Evolutionary conservation across 1,139 yeast genomes (phyloP), one percentile per base, ranked within the genome.

Genomic region (Candida sojae): DNA sequence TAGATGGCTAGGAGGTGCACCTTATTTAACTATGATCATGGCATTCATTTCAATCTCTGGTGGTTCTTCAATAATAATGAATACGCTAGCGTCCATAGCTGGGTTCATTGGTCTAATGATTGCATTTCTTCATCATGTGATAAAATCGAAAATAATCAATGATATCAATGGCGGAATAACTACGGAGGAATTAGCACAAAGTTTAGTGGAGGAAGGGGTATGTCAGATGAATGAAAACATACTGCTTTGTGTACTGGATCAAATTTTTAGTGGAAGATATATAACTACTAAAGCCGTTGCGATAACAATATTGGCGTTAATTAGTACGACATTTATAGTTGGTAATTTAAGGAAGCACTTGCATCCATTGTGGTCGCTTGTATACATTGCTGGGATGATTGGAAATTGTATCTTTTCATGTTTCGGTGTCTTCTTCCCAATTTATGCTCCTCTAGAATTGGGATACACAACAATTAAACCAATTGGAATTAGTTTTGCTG

Each of bases 1-100:
- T 42, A 45, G 47, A 10, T 71, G 73, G 73, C 36, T 70, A 0
- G 75, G 75, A 4, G 47, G 48, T 13, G 71, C 69, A 2, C 57
- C 67, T 1, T 71, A 62, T 49, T 56, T 71, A 46, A 45, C 63
- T 31, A 68, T 62, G 41, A 60, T 70, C 30, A 54, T 68, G 32
- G 67, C 64, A 2, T 68, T 70, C 43, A 60, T 70, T 39, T 54
- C 50, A 3, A 57, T 59, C 12, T 47, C 69, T 5, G 75, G 76
- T 1, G 73, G 73, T 1, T 48, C 55, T 2, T 63, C 64, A 47
- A 49, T 70, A 8, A 56, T 60, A 1, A 40, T 54, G 13, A 58
- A 62, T 38, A 40, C 64, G 7, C 51, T 58, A 17, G 44, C 55
- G 9, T 51, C 64, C 8, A 5, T 66, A 2, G 32, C 55, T 1